These are phyloP conservation scores for Penicillium soppii DNA, from an alignment of 495 filamentous ascomycete species.

Conservation along the genomic window DNA sequence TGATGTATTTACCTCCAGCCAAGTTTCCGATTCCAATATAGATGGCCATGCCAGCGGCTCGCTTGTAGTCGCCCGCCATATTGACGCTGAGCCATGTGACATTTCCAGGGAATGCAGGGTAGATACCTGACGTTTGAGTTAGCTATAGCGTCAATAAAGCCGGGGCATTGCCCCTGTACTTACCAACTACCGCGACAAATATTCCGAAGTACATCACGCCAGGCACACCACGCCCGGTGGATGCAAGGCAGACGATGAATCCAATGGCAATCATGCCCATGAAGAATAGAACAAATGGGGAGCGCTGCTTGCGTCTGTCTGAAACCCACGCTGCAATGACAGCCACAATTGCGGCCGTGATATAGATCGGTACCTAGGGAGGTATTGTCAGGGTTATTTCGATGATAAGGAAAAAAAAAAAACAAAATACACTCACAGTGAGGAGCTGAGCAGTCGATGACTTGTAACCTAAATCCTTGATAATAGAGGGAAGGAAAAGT, in stretches of 20 bases:
- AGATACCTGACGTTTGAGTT: slow-evolving; percentile 29
- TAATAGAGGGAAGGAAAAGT: slow-evolving; percentile 71
- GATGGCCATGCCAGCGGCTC: slow-evolving; percentile 70
- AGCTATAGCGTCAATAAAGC: neutral
- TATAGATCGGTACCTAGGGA: slow-evolving; percentile 55
- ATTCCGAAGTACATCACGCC: slow-evolving; percentile 71
- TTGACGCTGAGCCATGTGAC: slow-evolving; percentile 74
- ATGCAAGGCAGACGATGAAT: slow-evolving; percentile 58
- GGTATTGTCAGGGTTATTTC: neutral
- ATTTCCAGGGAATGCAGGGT: slow-evolving; percentile 56
- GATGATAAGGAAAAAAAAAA: neutral
- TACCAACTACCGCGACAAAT: slow-evolving; percentile 67
- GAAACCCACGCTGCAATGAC: slow-evolving; percentile 58
- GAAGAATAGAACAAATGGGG: slow-evolving; percentile 62
- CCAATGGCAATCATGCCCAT: slow-evolving; percentile 61
- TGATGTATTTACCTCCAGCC: slow-evolving; percentile 48
- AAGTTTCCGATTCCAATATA: slow-evolving; percentile 75
- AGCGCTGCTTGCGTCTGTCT: slow-evolving; percentile 59
- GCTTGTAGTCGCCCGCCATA: slow-evolving; percentile 67
- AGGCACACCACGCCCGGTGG: slow-evolving; percentile 47
- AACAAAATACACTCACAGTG: slow-evolving; percentile 36
- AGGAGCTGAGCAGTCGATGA: slow-evolving; percentile 67
- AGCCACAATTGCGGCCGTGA: slow-evolving; percentile 59
- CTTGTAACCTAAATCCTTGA: slow-evolving; percentile 61
- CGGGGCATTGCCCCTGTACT: slow-evolving; percentile 37